Evolutionary conservation across 2,329 filamentous ascomycete genomes (phyloP).

Genomic region (Sarocladium strictum): DNA sequence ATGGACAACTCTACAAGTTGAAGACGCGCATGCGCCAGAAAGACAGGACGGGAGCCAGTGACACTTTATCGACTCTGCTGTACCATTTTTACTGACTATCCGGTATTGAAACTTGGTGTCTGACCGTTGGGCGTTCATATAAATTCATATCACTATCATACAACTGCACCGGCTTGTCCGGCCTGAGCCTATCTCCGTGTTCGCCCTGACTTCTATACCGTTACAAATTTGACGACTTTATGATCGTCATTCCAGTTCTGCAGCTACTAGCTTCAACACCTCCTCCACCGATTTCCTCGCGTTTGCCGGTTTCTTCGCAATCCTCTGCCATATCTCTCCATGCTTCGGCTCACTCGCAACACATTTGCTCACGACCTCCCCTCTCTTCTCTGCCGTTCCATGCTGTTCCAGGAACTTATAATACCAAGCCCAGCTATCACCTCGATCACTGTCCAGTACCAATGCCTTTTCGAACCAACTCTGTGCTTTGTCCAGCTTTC

Average conservation of each 20-base stretch:
- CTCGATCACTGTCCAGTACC: conserved; percentile 75
- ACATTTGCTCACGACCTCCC: conserved; percentile 77
- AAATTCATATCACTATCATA: conserved; percentile 7
- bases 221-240: conserved; percentile 5
- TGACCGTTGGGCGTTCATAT: conserved; percentile 8
- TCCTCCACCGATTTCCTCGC: conserved; percentile 71
- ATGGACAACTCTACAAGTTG: too few relatives aligned
- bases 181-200: background rate
- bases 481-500: conserved; percentile 86
- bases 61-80: background rate
- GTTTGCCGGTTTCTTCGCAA: conserved; percentile 82
- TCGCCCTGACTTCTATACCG: background rate
- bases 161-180: background rate
- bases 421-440: conserved; percentile 98
- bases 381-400: conserved; percentile 87
- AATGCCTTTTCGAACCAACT: conserved; percentile 98
- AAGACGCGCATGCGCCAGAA: background rate
- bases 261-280: conserved; percentile 72
- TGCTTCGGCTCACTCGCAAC: conserved; percentile 80
- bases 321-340: conserved; percentile 83
- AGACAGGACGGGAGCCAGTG: background rate
- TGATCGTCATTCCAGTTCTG: conserved; percentile 27
- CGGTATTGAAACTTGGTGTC: background rate
- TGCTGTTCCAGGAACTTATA: conserved; percentile 90
- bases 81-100: background rate